phyloP scores from a whole-genome alignment of 192 early-diverging fungal species.

The Umbelopsis vinacea region DNA sequence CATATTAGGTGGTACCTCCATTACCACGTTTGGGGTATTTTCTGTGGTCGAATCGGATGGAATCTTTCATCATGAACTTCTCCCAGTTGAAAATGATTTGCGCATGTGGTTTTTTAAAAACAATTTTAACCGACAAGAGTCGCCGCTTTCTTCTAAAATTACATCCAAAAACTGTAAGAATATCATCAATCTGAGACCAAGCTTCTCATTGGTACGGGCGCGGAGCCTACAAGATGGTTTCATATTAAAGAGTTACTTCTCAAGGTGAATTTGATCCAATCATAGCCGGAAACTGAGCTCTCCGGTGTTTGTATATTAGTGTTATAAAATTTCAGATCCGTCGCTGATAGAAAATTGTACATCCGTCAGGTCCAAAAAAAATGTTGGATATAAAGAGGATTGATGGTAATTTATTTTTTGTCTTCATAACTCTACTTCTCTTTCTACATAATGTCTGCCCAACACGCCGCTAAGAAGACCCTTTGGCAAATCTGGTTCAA shows the following conservation, averaged over 20 bases:
- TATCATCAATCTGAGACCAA: constrained; percentile 14
- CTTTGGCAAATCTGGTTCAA: constrained; percentile 61
- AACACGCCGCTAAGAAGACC: constrained; percentile 55
- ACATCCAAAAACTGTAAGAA: too few relatives aligned
- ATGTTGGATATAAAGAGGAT: neutral
- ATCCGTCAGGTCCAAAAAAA: neutral
- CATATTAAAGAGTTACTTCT: too few relatives aligned
- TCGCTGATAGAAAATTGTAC: constrained; percentile 20
- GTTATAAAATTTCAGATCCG: constrained; percentile 14
- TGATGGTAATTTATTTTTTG: neutral
- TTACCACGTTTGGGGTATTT: too few relatives aligned
- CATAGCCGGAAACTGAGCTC: neutral
- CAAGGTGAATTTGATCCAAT: neutral
- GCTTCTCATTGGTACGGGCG: neutral
- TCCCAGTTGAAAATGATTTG: too few relatives aligned
- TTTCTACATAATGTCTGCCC: constrained; percentile 48
- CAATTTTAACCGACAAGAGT: too few relatives aligned
- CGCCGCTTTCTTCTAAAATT: too few relatives aligned
- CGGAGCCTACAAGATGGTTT: neutral
- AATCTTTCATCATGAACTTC: too few relatives aligned
- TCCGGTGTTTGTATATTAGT: constrained; percentile 1
- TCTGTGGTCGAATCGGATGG: too few relatives aligned
- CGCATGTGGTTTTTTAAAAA: too few relatives aligned
- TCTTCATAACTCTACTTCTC: constrained; percentile 20
- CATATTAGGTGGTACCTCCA: too few relatives aligned